These are phyloP conservation scores for Limnanthes douglasii DNA, from an alignment of 345 rosid genomes.

Conservation along the genomic window DNA sequence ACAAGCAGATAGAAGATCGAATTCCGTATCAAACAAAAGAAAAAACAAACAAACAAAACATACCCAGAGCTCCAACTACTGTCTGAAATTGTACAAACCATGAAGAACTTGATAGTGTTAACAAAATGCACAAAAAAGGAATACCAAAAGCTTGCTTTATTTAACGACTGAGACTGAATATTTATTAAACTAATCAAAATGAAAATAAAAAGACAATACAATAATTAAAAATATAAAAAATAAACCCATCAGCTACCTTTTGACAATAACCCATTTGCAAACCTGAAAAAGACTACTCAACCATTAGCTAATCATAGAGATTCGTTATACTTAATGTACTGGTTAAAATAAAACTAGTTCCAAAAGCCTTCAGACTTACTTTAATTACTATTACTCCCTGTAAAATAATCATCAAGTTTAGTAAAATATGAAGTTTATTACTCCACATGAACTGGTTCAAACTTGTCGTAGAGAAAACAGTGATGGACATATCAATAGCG, in stretches of 20 bases:
- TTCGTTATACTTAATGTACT: no score
- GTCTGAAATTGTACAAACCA: constrained; percentile 4
- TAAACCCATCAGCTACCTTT: constrained; percentile 33
- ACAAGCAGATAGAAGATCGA: no score
- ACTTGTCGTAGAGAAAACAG: no score
- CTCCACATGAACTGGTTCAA: no score
- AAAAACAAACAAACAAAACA: constrained; percentile 12
- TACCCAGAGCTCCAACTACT: constrained; percentile 7
- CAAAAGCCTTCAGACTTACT: no score
- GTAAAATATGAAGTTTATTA: no score
- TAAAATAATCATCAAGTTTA: no score
- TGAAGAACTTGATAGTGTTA: constrained; percentile 1
- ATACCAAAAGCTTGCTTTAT: no score
- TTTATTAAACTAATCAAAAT: constrained; percentile 3
- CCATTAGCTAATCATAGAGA: constrained; percentile 17
- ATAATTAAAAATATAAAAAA: constrained; percentile 12
- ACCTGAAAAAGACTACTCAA: constrained; percentile 45
- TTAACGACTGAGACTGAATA: constrained; percentile 7
- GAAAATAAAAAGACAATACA: constrained; percentile 7
- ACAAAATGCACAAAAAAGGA: constrained; percentile 6
- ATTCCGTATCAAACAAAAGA: constrained; percentile 8
- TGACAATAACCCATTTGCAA: constrained; percentile 46
- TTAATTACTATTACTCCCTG: no score
- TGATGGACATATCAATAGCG: no score
- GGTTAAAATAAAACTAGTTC: no score